phyloP scores from a whole-genome alignment of 2,329 filamentous ascomycete species.

The Botrytis fabae region DNA sequence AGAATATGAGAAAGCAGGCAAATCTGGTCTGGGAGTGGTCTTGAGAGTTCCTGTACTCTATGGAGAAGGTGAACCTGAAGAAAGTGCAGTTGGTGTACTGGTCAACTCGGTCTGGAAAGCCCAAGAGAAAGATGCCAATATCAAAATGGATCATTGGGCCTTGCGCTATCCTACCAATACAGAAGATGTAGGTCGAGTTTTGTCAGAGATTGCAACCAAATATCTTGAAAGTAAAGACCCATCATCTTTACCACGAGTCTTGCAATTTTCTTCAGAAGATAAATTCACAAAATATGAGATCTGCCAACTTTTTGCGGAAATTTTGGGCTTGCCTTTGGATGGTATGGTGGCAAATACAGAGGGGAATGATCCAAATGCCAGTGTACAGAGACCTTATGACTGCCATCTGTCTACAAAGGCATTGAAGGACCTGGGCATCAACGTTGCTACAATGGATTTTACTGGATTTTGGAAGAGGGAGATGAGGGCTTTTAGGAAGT shows the following conservation, averaged over 20 bases:
- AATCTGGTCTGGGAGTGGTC: conserved; percentile 61
- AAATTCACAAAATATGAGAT: conserved; percentile 89
- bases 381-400: conserved; percentile 80
- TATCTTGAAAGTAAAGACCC: conserved; percentile 58
- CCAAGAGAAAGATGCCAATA: conserved; percentile 59
- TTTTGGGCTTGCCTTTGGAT: conserved; percentile 71
- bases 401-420: conserved; percentile 79
- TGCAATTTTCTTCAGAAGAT: conserved; percentile 88
- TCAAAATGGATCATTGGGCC: conserved; percentile 86
- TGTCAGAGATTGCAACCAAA: conserved; percentile 65
- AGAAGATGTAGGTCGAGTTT: conserved; percentile 76
- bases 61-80: conserved; percentile 69
- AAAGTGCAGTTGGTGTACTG: conserved; percentile 82
- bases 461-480: conserved; percentile 75
- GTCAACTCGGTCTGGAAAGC: conserved; percentile 75
- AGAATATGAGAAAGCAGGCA: conserved; percentile 52
- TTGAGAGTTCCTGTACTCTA: conserved; percentile 84
- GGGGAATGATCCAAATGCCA: conserved; percentile 69
- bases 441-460: conserved; percentile 74
- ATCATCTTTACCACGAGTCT: conserved; percentile 61
- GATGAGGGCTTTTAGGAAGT: conserved; percentile 53
- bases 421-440: conserved; percentile 71
- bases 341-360: conserved; percentile 69
- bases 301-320: conserved; percentile 72
- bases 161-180: conserved; percentile 86